Base-by-base conservation (phyloP, 1,284 basidiomycete genomes). In the Vanrija sp. region DNA sequence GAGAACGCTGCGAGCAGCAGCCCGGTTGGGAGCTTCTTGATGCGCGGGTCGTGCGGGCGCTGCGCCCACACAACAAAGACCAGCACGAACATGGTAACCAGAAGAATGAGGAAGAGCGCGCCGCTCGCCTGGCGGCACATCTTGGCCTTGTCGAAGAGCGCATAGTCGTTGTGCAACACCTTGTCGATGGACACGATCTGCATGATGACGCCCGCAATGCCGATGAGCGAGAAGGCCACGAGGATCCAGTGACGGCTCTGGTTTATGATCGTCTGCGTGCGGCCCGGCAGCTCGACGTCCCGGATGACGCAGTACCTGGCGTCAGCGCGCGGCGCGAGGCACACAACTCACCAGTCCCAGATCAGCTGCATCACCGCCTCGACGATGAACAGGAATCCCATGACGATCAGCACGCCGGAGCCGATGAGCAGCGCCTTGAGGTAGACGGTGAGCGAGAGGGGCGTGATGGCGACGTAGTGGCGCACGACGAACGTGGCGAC, bases 351-450 rank as follows among this genome's bases (percentile, higher is more conserved):
- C 50, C 51, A 57, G n/a, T 57, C 50, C 28, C 47, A 57, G 16
- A 57, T 26, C 15, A 57, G 46, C 25, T 38, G 18, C 29, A 57
- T 47, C 2, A 52, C 42, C 5, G 50, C 50, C 43, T 57, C 55
- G 21, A 43, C 50, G 10, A 57, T 25, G 38, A 57, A 57, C n/a
- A 57, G 51, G 43, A 57, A 57, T 15, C 46, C 55, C 3, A 46
- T 51, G 12, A 57, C 43, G n/a, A 46, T 29, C 9, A 57, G 25
- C 6, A 57, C 51, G 43, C 55, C 55, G 0, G 47, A 49, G 25
- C 26, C 43, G 50, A 57, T 57, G 10, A 57, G 51, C 16, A 52
- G 51, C 6, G 26, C 43, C 42, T 40, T 48, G 21, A 45, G 52
- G 43, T 42, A 45, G 2, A 50, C 23, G 0, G 26, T 8, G 34